These are phyloP conservation scores for Cordia subcordata DNA, from an alignment of 257 asterid genomes.

Conservation along the genomic window DNA sequence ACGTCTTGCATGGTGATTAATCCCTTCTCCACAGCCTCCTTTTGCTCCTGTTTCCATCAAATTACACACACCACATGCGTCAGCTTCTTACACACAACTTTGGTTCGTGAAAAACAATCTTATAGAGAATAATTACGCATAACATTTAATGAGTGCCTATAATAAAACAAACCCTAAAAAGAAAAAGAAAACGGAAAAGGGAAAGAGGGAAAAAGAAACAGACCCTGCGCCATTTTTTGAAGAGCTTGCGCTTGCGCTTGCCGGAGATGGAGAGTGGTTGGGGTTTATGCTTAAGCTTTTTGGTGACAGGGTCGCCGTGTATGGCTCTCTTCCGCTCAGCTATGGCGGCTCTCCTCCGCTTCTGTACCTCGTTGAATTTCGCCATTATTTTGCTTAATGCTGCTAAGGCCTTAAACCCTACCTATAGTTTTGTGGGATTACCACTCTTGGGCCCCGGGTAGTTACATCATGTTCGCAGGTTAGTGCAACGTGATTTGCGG, in stretches of 20 bases:
- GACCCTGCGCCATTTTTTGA: slow-evolving; percentile 83
- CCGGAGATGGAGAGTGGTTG: slow-evolving; percentile 68
- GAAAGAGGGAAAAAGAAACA: slow-evolving; percentile 18
- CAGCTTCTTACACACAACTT: no score
- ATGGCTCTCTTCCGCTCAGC: slow-evolving; percentile 48
- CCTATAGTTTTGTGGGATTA: no score
- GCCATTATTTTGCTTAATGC: slow-evolving; percentile 32
- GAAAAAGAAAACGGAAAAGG: not conserved
- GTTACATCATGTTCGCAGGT: no score
- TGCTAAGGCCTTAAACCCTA: not conserved
- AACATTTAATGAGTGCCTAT: no score
- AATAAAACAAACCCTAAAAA: no score
- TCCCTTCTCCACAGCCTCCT: slow-evolving; percentile 63
- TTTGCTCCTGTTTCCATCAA: slow-evolving; percentile 53
- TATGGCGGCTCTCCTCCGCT: slow-evolving; percentile 56
- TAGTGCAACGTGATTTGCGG: no score
- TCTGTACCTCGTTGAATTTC: slow-evolving; percentile 65
- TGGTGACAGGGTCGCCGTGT: slow-evolving; percentile 54
- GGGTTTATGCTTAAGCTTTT: slow-evolving; percentile 49
- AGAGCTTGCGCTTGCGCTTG: slow-evolving; percentile 80
- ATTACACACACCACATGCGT: not conserved
- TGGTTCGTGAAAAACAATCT: no score
- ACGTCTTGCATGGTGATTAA: slow-evolving; percentile 71
- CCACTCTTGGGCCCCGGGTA: no score
- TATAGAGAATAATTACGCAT: no score